A percentile compares a stretch with the other conserved stretches of the same genome.
Conservation (phyloP, 768 basidiomycete species). For the Kwoniella sp. region DNA sequence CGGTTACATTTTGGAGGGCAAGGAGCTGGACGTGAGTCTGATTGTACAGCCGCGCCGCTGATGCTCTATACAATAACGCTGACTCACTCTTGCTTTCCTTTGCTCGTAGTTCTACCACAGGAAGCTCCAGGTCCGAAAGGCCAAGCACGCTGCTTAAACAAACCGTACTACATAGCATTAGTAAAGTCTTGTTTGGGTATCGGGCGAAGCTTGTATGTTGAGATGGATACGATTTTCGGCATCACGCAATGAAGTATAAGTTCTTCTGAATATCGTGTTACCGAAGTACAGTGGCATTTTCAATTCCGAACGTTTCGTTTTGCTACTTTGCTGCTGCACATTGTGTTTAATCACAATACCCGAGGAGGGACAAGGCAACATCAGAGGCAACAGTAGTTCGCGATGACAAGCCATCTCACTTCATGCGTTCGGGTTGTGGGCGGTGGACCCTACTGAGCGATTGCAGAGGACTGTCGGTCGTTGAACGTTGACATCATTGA, state of each 20-base stretch:
- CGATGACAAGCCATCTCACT: too few relatives aligned
- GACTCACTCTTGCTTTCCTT: constrained; percentile 5
- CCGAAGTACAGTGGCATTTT: too few relatives aligned
- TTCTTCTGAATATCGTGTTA: too few relatives aligned
- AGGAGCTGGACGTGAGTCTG: constrained; percentile 83
- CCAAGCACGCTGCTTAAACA: constrained; percentile 74
- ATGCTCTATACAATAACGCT: constrained; percentile 12
- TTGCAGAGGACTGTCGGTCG: too few relatives aligned
- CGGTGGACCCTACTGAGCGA: too few relatives aligned
- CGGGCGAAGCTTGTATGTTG: constrained; percentile 13
- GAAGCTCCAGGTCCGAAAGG: constrained; percentile 90
- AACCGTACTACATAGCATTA: background rate
- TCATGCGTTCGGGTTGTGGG: too few relatives aligned
- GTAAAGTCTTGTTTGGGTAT: constrained; percentile 7
- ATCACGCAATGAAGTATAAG: constrained; percentile 1
- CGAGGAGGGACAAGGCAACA: too few relatives aligned
- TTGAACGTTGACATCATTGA: too few relatives aligned
- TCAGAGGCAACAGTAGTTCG: too few relatives aligned
- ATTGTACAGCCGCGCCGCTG: constrained; percentile 23
- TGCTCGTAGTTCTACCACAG: constrained; percentile 80
- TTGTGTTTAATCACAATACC: too few relatives aligned
- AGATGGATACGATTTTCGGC: constrained; percentile 19
- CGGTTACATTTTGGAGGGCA: constrained; percentile 97
- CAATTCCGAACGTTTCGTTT: too few relatives aligned
- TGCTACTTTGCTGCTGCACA: too few relatives aligned